These are phyloP conservation scores for Leucogyrophana mollusca DNA, from an alignment of 768 basidiomycete genomes.

Conservation along the genomic window DNA sequence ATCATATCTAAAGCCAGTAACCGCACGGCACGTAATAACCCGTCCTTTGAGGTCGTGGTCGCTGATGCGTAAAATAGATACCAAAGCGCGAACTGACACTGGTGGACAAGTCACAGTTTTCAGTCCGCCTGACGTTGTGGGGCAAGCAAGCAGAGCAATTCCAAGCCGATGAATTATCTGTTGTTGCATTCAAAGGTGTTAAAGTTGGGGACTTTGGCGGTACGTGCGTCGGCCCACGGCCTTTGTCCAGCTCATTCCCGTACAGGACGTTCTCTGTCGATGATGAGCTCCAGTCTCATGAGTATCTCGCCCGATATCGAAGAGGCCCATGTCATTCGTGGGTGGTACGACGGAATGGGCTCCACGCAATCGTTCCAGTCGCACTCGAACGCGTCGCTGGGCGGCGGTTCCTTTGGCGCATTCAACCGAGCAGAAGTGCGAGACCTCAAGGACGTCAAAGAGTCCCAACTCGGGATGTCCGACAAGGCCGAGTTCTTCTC, in stretches of 20 bases:
- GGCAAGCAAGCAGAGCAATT: slow-evolving; percentile 91
- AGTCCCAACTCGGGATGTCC: slow-evolving; percentile 67
- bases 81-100: slow-evolving; percentile 87
- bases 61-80: slow-evolving; percentile 45
- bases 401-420: slow-evolving; percentile 36
- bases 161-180: slow-evolving; percentile 53
- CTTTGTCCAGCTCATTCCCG: slow-evolving; percentile 8
- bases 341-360: slow-evolving; percentile 88
- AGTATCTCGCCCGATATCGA: slow-evolving; percentile 86
- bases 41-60: neutral
- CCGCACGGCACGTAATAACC: slow-evolving; percentile 49
- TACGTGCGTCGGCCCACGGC: slow-evolving; percentile 20
- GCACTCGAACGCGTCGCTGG: slow-evolving; percentile 49
- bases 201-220: slow-evolving; percentile 93
- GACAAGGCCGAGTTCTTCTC: slow-evolving; percentile 84
- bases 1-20: slow-evolving; percentile 76
- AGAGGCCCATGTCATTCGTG: slow-evolving; percentile 82
- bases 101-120: slow-evolving; percentile 79
- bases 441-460: slow-evolving; percentile 76
- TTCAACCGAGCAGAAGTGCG: slow-evolving; percentile 76
- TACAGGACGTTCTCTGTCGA: slow-evolving; percentile 79
- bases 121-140: slow-evolving; percentile 89
- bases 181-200: slow-evolving; percentile 92
- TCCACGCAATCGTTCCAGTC: slow-evolving; percentile 64
- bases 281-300: slow-evolving; percentile 80